Evolutionary conservation across 768 basidiomycete species (phyloP), one percentile per base, ranked within the genome.

Genomic region (Cystobasidium ongulense): DNA sequence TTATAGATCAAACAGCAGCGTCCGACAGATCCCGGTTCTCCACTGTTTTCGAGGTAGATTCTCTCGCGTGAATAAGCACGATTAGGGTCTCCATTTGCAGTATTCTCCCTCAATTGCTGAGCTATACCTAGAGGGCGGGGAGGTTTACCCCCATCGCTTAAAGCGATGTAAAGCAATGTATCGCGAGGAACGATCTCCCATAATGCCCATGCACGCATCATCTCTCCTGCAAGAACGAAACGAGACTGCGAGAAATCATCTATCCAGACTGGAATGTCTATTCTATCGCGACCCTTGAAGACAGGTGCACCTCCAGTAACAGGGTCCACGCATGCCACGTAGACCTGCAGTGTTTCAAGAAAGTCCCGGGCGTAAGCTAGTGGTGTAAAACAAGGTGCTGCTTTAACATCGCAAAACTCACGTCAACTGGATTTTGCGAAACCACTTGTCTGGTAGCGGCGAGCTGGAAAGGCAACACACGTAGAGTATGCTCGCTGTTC

Each of bases 171-270:
- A 33, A 71, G 68, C 10, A 71, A 38, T 2, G 54, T 33, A 7
- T 54, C 33, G 13, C 7, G 10, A 8, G 33, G 33, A 10, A 71
- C 29, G 10, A 71, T 15, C 5, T 71, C 68, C 68, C 68, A 71
- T 25, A 59, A 35, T 5, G 53, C 54, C 68, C 68, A 71, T 31
- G 68, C 52, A 27, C 68, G 68, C 53, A 71, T 54, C 25, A 71
- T 38, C 27, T 71, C 68, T 13, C 68, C 68, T 39, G 68, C 68
- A 17, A 71, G 50, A 8, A 71, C 43, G 54, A 71, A 71, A 52
- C 68, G 68, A 36, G 68, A 8, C 39, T 71, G 68, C 1, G 68
- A 33, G 31, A 59, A 71, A 21, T 71, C 68, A 29, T 71, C 68
- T 15, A 71, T 29, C 68, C 68, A 71, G 68, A 61, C 33, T 3